Evolutionary conservation across 78 protist species (phyloP).

Genomic region (Capsaspora owczarzaki): DNA sequence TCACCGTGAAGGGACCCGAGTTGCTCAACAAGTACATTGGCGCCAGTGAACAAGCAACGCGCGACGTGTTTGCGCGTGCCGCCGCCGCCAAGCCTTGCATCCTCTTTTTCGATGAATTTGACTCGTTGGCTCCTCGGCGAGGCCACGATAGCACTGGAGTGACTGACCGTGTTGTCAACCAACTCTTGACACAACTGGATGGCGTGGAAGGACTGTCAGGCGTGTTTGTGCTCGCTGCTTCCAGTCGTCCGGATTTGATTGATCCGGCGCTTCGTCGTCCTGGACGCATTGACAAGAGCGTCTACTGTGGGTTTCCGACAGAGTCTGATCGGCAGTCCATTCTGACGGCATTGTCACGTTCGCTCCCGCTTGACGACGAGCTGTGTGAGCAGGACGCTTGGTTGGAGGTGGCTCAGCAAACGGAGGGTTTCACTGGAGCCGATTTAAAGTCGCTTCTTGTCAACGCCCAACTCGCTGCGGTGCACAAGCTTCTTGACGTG

Average conservation of each 20-base stretch:
- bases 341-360: constrained; percentile 18
- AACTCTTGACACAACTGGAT: constrained; percentile 78
- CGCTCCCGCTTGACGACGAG: constrained; percentile 27
- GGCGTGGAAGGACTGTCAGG: constrained; percentile 82
- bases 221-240: constrained; percentile 83
- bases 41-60: constrained; percentile 66
- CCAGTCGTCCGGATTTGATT: constrained; percentile 76
- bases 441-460: constrained; percentile 61
- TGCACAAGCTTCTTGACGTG: no score
- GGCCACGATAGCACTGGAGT: constrained; percentile 75
- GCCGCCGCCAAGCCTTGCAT: constrained; percentile 79
- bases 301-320: constrained; percentile 54
- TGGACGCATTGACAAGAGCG: constrained; percentile 78
- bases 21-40: constrained; percentile 89
- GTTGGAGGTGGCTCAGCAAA: neutral
- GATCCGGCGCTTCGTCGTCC: constrained; percentile 94
- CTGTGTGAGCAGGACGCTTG: neutral
- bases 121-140: constrained; percentile 71
- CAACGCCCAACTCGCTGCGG: constrained; percentile 43
- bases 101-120: constrained; percentile 90
- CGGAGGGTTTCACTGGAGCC: constrained; percentile 43
- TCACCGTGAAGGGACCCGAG: constrained; percentile 91
- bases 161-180: constrained; percentile 92
- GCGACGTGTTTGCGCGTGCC: constrained; percentile 78
- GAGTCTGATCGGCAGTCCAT: constrained; percentile 31